Evolutionary conservation across 495 filamentous ascomycete genomes (phyloP), one percentile per base, ranked within the genome.

Genomic region (Tuber umbilicatum): DNA sequence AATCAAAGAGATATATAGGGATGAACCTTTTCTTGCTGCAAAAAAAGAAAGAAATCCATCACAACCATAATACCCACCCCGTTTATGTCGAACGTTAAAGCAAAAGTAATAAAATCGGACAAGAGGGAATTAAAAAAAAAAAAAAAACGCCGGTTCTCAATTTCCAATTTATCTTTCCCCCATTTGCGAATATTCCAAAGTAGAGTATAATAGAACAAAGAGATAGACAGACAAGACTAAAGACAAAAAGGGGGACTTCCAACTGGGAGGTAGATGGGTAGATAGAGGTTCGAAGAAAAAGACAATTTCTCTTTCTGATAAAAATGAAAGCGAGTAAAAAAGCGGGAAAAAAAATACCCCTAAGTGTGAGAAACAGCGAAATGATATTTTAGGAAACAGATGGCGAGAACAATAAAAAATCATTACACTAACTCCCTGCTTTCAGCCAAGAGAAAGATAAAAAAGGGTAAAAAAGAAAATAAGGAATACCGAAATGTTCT

Each of bases 81-180:
- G 68, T 81, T 81, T 81, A 81, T 80, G 73, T 80, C 75, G 75
- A 73, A 80, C 75, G 69, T 76, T 81, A 80, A 78, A 80, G 74
- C 64, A 80, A 77, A 68, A 77, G 77, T 68, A 78, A 81, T 78
- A 74, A 68, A 78, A 79, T 76, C 60, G 69, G 55, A 74, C 55
- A 79, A 79, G 70, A 73, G 45, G 70, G 73, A 55, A 81, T 40
- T 40, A 40, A 69, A 35, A 70, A 64, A 60, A 17, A 39, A 45
- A 42, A 71, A 74, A 67, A 47, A 74, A 74, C 73, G 47, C 73
- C 73, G n/a, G 42, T 74, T 74, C 73, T 74, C 73, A 37, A 64
- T 68, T 74, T 74, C 73, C 73, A 41, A 74, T 74, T 74, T 72
- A 74, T 40, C 37, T 39, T 68, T 69, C 38, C 68, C 38, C 40